Evolutionary conservation across 257 asterid species (phyloP).

Genomic region (Prunella vulgaris): DNA sequence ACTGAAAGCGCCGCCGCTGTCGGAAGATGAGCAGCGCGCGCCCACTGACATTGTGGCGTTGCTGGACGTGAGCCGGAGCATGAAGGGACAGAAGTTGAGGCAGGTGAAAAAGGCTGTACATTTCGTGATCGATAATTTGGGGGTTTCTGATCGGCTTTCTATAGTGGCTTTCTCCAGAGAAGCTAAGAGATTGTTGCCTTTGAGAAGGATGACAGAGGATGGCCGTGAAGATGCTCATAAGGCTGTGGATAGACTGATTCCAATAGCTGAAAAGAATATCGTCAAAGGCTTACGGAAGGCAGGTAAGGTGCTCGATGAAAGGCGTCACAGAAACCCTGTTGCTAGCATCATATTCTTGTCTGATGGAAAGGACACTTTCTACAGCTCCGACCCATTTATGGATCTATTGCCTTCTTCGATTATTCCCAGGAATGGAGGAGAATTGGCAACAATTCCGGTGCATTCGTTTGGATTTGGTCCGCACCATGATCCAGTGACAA

Average conservation of each 20-base stretch:
- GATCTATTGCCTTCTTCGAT: slow-evolving; percentile 28
- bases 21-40: slow-evolving; percentile 18
- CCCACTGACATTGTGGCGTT: slow-evolving; percentile 37
- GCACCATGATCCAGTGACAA: slow-evolving; percentile 20
- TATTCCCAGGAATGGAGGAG: neutral
- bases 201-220: slow-evolving; percentile 28
- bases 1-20: slow-evolving; percentile 21
- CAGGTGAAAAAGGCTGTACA: slow-evolving; percentile 26
- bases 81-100: slow-evolving; percentile 20
- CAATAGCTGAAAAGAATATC: slow-evolving; percentile 29
- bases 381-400: neutral
- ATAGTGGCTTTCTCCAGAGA: slow-evolving; percentile 9
- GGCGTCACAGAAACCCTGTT: slow-evolving; percentile 29
- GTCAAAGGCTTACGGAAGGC: slow-evolving; percentile 33
- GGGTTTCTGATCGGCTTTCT: slow-evolving; percentile 19
- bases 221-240: slow-evolving; percentile 35
- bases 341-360: slow-evolving; percentile 35
- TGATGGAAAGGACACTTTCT: slow-evolving; percentile 31
- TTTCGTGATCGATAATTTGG: slow-evolving; percentile 22
- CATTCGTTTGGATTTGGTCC: slow-evolving; percentile 23
- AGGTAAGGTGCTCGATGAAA: slow-evolving; percentile 28
- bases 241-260: slow-evolving; percentile 4
- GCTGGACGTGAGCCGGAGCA: slow-evolving; percentile 37
- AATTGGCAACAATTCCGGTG: neutral
- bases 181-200: slow-evolving; percentile 30